Evolutionary conservation across 768 basidiomycete species (phyloP).

Genomic region (Tricholoma flavovirens): DNA sequence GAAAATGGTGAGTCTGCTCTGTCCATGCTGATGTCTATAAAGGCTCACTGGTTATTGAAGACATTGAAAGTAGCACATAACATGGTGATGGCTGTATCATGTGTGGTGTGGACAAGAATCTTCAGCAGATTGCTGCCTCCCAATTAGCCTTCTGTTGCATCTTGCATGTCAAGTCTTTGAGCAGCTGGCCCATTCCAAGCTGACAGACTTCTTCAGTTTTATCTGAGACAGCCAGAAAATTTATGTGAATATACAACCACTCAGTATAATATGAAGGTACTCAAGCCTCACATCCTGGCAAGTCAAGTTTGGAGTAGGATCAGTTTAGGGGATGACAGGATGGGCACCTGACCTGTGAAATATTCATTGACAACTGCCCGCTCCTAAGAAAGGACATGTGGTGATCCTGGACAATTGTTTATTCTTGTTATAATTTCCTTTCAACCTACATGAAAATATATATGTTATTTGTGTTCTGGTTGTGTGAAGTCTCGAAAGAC

Average conservation of each 20-base stretch:
- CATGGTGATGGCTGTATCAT: slow-evolving; percentile 67
- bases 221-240: slow-evolving; percentile 34
- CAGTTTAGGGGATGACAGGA: not conserved
- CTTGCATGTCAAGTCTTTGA: slow-evolving; percentile 56
- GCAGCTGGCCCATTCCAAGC: slow-evolving; percentile 72
- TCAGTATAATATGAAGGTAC: slow-evolving; percentile 7
- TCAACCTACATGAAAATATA: too few species aligned
- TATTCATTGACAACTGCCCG: slow-evolving; percentile 72
- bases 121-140: slow-evolving; percentile 47
- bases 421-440: too few species aligned
- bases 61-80: slow-evolving; percentile 62
- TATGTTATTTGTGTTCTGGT: too few species aligned
- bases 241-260: slow-evolving; percentile 1
- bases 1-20: not conserved
- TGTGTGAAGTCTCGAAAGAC: too few species aligned
- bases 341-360: slow-evolving; percentile 50
- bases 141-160: slow-evolving; percentile 53
- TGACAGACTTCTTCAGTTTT: slow-evolving; percentile 68
- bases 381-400: slow-evolving; percentile 51
- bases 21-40: not conserved
- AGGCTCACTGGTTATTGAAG: slow-evolving; percentile 58
- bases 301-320: slow-evolving; percentile 7
- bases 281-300: slow-evolving; percentile 34
- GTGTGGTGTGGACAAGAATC: slow-evolving; percentile 64
- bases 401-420: too few species aligned